Conservation (phyloP, 164 flowering plant species). For the Magnolia sinica region DNA sequence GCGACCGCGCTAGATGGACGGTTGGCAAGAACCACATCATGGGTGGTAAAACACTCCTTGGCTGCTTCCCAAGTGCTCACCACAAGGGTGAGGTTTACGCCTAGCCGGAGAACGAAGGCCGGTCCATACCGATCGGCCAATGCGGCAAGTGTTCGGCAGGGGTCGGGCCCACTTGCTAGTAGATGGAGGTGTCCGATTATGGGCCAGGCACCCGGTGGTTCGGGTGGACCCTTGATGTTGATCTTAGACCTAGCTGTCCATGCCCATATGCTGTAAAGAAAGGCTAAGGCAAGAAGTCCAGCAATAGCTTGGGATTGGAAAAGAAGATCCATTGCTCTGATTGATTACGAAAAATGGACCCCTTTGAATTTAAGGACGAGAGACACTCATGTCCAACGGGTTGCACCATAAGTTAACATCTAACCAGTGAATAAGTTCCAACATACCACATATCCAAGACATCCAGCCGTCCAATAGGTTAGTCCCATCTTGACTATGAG, state of each 20-base stretch:
- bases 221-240: slow-evolving; percentile 1
- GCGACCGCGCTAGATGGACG: slow-evolving; percentile 1
- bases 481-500: too few relatives aligned
- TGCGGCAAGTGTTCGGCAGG: slow-evolving; percentile 3
- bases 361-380: too few relatives aligned
- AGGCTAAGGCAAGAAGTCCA: background rate
- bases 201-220: slow-evolving; percentile 12
- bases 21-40: slow-evolving; percentile 10
- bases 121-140: slow-evolving; percentile 19
- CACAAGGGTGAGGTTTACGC: slow-evolving; percentile 7
- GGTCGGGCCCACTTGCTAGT: background rate
- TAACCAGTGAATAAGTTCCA: too few relatives aligned
- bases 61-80: slow-evolving; percentile 18
- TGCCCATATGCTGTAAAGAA: background rate
- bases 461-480: too few relatives aligned
- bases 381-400: too few relatives aligned
- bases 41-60: slow-evolving; percentile 18
- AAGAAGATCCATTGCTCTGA: background rate
- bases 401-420: too few relatives aligned
- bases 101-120: slow-evolving; percentile 8
- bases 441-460: too few relatives aligned
- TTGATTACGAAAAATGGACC: background rate
- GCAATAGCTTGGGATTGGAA: background rate
- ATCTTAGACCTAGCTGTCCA: background rate
- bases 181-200: slow-evolving; percentile 21